Base-by-base conservation (phyloP, 2,329 filamentous ascomycete genomes). In the Epichloe bromicola region DNA sequence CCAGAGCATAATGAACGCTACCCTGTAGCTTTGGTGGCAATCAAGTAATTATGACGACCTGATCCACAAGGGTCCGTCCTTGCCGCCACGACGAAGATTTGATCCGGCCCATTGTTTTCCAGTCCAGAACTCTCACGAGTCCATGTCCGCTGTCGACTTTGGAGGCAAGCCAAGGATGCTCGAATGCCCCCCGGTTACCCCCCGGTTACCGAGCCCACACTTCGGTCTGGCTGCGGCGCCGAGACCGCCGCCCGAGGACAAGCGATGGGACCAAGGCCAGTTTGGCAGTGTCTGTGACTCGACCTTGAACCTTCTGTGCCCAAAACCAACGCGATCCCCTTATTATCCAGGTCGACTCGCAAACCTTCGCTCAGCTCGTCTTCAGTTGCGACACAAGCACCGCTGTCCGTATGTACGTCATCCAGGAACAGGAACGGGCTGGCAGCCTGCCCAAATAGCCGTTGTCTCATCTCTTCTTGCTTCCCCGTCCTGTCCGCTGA, bases 201-300 rank as follows among this genome's bases (percentile, higher is more conserved):
- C n/a, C 48, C 48, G 48, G 30, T 49, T 26, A 43, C 48, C 48
- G 48, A 49, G 48, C 48, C 48, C 48, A 44, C 40, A 43, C 30
- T 43, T 49, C 48, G 48, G 48, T 40, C 26, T 44, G 48, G 39
- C 48, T 36, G 48, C 48, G 48, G 48, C 40, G 48, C 48, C 48
- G 48, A 49, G 39, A 43, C 39, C 38, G 48, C 39, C 48, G 37
- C 26, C 46, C 46, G 46, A 48, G 14, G 20, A 41, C 23, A 30
- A n/a, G 23, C 15, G 10, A 26, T 14, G 23, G 23, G 2, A 26
- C 23, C 23, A 26, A 26, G 23, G 23, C 23, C 23, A 26, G 23
- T 26, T 26, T 26, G 23, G 23, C 23, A 26, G 23, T 44, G 48
- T 33, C 33, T 11, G 30, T 43, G 26, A 44, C 40, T 43, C 46